A percentile compares a stretch with the other conserved stretches of the same genome.
These are phyloP conservation scores for Suhomyces emberorum DNA, from an alignment of 805 yeast species.

Conservation along the genomic window DNA sequence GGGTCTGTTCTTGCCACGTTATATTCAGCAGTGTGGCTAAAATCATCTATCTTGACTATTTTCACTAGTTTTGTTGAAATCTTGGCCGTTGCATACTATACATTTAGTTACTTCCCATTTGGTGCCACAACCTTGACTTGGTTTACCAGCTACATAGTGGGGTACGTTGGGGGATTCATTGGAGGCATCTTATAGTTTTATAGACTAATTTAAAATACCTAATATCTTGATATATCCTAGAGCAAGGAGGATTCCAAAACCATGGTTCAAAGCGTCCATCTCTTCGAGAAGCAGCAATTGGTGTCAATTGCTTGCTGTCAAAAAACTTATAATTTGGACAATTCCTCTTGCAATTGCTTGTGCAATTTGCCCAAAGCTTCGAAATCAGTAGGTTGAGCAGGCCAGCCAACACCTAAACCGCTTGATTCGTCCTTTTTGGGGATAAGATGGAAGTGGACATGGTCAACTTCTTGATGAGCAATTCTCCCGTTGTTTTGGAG, in stretches of 20 bases:
- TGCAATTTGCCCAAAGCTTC: constrained; percentile 67
- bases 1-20: constrained; percentile 76
- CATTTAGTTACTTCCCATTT: constrained; percentile 91
- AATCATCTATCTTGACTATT: constrained; percentile 72
- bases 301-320: no score
- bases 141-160: constrained; percentile 44
- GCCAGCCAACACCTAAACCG: constrained; percentile 93
- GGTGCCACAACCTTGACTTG: constrained; percentile 74
- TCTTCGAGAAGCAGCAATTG: no score
- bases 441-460: constrained; percentile 94
- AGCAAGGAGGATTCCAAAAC: no score
- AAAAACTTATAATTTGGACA: constrained; percentile 9
- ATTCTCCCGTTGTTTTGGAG: constrained; percentile 91
- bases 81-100: constrained; percentile 84
- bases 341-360: constrained; percentile 44
- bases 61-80: constrained; percentile 74
- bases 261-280: no score
- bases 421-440: constrained; percentile 74
- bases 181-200: constrained; percentile 33
- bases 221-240: no score
- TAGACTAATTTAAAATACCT: neutral
- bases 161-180: constrained; percentile 45
- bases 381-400: constrained; percentile 77
- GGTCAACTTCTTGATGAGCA: constrained; percentile 95
- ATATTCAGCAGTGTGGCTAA: constrained; percentile 65